phyloP scores from a whole-genome alignment of 441 rosid species.

The Lepidium campestre region DNA sequence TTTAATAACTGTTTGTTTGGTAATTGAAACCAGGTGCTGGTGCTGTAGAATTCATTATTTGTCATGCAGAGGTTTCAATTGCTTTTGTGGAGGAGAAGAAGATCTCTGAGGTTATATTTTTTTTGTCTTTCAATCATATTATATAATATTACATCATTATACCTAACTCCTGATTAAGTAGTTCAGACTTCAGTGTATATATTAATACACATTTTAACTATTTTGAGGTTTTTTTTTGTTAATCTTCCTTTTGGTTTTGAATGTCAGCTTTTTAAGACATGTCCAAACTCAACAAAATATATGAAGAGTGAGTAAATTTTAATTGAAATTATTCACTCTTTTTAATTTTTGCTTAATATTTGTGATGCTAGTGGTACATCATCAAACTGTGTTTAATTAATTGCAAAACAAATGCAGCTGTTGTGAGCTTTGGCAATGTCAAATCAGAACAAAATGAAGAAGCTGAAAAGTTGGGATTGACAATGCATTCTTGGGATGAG shows the following conservation, averaged over 20 bases:
- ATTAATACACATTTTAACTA: no score
- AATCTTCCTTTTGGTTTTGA: slow-evolving; percentile 3
- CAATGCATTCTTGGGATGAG: slow-evolving; percentile 76
- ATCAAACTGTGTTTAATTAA: slow-evolving; percentile 11
- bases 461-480: slow-evolving; percentile 55
- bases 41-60: slow-evolving; percentile 81
- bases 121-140: slow-evolving; percentile 3
- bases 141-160: not conserved
- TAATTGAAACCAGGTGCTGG: slow-evolving; percentile 57
- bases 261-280: slow-evolving; percentile 75
- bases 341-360: not conserved
- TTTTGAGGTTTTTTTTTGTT: no score
- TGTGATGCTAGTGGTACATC: not conserved
- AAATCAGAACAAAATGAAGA: slow-evolving; percentile 61
- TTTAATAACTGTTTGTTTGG: not conserved
- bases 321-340: not conserved
- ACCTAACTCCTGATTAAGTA: not conserved
- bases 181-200: no score
- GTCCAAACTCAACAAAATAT: slow-evolving; percentile 53
- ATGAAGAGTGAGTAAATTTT: slow-evolving; percentile 62
- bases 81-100: slow-evolving; percentile 92
- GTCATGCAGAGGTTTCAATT: slow-evolving; percentile 82
- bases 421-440: slow-evolving; percentile 88
- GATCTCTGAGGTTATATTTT: slow-evolving; percentile 61
- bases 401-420: slow-evolving; percentile 47